A percentile compares a stretch with the other conserved stretches of the same genome.
These are phyloP conservation scores for Plasmodium cynomolgi DNA, from an alignment of 169 alveolate genomes.

Conservation along the genomic window DNA sequence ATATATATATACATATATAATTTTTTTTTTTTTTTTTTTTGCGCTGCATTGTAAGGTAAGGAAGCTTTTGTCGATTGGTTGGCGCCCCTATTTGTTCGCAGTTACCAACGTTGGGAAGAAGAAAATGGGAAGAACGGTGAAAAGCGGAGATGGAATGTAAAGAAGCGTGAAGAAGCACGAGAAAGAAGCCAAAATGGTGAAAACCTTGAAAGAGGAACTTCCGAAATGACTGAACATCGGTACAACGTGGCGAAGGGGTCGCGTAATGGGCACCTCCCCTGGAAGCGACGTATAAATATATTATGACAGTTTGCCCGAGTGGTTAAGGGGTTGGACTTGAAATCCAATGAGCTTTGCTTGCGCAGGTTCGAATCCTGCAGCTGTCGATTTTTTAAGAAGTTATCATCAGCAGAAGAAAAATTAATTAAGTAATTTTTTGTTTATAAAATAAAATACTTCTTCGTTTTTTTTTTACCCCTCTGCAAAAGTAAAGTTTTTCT, in stretches of 20 bases:
- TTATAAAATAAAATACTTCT: neutral
- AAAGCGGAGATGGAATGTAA: neutral
- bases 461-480: neutral
- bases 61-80: neutral
- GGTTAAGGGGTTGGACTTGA: conserved; percentile 79
- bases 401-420: neutral
- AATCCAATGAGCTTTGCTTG: conserved; percentile 90
- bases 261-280: neutral
- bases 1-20: neutral
- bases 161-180: neutral
- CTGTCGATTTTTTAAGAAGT: conserved; percentile 84
- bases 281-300: neutral
- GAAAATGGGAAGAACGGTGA: neutral
- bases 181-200: neutral
- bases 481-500: too few species aligned
- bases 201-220: too few species aligned
- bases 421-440: neutral
- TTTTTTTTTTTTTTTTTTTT: too few species aligned
- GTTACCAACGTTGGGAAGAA: neutral
- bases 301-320: conserved; percentile 85
- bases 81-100: neutral
- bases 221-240: neutral
- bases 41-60: neutral
- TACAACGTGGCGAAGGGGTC: neutral
- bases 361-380: conserved; percentile 97